phyloP scores from a whole-genome alignment of 2,329 filamentous ascomycete species.

The Harringtonia aguacate region DNA sequence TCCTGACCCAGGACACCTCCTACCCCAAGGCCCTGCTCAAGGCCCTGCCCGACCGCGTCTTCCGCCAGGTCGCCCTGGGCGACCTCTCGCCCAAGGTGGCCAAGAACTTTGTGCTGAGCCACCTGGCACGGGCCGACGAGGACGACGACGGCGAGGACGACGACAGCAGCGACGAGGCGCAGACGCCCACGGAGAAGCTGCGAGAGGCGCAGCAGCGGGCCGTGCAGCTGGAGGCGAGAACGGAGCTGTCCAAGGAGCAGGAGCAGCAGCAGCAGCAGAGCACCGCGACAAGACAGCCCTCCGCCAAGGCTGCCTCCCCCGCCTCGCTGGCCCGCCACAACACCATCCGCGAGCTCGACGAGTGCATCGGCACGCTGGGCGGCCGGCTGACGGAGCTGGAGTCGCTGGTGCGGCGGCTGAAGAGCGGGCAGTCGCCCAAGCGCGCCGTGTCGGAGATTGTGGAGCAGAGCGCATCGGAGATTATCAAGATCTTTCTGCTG shows the following conservation, averaged over 20 bases:
- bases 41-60: slow-evolving; percentile 81
- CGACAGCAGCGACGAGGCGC: background rate
- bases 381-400: slow-evolving; percentile 94
- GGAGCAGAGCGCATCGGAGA: slow-evolving; percentile 77
- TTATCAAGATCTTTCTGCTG: slow-evolving; percentile 86
- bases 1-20: slow-evolving; percentile 80
- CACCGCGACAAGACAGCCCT: too few species aligned
- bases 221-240: too few species aligned
- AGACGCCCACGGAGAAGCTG: background rate
- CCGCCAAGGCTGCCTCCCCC: too few species aligned
- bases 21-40: slow-evolving; percentile 82
- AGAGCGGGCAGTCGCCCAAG: slow-evolving; percentile 71
- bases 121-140: slow-evolving; percentile 47
- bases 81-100: slow-evolving; percentile 81
- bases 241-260: background rate
- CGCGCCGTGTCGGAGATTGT: slow-evolving; percentile 82
- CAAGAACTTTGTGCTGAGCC: slow-evolving; percentile 79
- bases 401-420: slow-evolving; percentile 81
- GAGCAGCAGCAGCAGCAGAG: slow-evolving; percentile 3
- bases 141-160: slow-evolving; percentile 15
- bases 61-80: slow-evolving; percentile 74
- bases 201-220: background rate
- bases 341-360: slow-evolving; percentile 63
- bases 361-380: slow-evolving; percentile 70
- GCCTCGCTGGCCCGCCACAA: slow-evolving; percentile 12